Base-by-base conservation (phyloP, 169 alveolate genomes). In the Amoebophrya sp. region DNA sequence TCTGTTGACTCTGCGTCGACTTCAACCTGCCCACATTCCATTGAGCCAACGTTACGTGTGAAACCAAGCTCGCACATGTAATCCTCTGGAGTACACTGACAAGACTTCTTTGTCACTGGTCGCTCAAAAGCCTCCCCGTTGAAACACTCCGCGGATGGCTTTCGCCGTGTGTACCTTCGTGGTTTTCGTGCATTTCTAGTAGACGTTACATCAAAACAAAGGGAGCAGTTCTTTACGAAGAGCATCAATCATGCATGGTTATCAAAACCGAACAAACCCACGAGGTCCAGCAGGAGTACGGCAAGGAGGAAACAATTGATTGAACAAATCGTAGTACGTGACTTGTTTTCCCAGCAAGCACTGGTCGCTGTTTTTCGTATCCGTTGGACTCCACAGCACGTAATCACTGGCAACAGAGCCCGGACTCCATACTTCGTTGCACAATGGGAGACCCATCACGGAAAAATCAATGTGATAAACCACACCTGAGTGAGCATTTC, bases 11-110 rank as follows among this genome's bases (percentile, higher is more conserved):
- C 83, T 36, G 83, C 83, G 3, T 65, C 83, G 3, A 65, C 12
- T 36, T 26, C 83, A 6, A 65, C 33, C 83, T 65, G 83, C 33
- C 38, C n/a, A 91, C 98, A 96, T 40, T 95, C 96, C 89, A 93
- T 95, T 90, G 97, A 95, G 39, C 98, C 98, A 29, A 96, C 93
- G 76, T 94, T 93, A 83, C 98, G 95, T 10, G 96, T 93, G 92
- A 95, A 98, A 33, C 99, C 99, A 40, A 96, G 93, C 94, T 98
- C 99, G 93, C 99, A 98, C 93, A 97, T 98, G 94, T 96, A 98
- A 92, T 98, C 99, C 91, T 96, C 98, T 90, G 97, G 98, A 36
- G 99, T 96, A 91, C 99, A 98, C 41, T 95, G 95, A 94, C 99
- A 98, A 38, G 94, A 93, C 83, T 96, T 95, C 34, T 95, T 94